A percentile compares a stretch with the other conserved stretches of the same genome.
Evolutionary conservation across 352 stramenopile genomes (phyloP).

Genomic region (Phytopythium mirpurense): DNA sequence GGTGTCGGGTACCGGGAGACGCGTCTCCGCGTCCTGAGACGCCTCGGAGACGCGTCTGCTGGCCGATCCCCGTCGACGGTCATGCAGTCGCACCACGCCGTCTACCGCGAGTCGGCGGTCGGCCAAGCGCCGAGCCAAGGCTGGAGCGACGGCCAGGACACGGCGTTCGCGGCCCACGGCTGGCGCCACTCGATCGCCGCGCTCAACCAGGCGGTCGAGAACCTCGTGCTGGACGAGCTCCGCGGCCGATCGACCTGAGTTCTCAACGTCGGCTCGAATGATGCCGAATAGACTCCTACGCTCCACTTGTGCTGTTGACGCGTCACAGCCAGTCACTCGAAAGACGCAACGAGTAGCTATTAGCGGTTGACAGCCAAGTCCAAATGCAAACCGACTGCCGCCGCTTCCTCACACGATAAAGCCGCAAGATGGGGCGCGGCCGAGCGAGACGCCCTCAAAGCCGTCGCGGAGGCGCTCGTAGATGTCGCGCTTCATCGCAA

Average conservation of each 20-base stretch:
- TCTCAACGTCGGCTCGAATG: too few species aligned
- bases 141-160: conserved; percentile 15
- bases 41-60: conserved; percentile 5
- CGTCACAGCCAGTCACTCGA: too few species aligned
- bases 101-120: conserved; percentile 7
- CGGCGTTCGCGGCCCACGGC: conserved; percentile 16
- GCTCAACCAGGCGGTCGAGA: conserved; percentile 40
- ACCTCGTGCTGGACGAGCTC: conserved; percentile 30
- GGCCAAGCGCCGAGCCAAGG: conserved; percentile 1
- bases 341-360: too few species aligned
- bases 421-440: not conserved
- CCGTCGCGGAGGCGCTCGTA: not conserved
- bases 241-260: not conserved
- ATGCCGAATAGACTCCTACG: too few species aligned
- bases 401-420: not conserved
- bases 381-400: too few species aligned
- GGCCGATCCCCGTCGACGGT: conserved; percentile 11
- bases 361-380: too few species aligned
- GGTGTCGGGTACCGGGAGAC: conserved; percentile 3
- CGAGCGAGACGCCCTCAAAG: not conserved
- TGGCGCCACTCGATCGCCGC: conserved; percentile 18
- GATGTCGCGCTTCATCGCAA: not conserved
- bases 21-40: conserved; percentile 10
- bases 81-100: conserved; percentile 23
- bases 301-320: too few species aligned